Conservation (phyloP, 1,284 basidiomycete genomes). For the Ganoderma leucocontextum region DNA sequence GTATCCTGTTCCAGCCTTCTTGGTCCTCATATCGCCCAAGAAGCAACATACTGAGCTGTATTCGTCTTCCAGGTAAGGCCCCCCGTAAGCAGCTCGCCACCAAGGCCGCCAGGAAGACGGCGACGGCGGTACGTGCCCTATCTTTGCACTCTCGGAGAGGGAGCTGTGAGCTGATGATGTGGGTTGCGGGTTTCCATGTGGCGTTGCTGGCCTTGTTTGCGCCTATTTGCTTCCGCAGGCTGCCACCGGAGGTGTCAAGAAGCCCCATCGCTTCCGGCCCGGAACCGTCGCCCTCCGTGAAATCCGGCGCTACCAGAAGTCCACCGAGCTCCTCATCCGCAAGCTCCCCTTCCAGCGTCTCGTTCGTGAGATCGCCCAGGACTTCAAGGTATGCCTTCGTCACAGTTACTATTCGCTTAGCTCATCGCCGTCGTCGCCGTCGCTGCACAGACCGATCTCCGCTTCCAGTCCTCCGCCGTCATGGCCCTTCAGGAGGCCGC, state of each 20-base stretch:
- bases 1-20: conserved; percentile 34
- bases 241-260: conserved; percentile 96
- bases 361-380: conserved; percentile 96
- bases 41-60: conserved; percentile 27
- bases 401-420: conserved; percentile 10
- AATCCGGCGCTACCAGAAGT: conserved; percentile 98
- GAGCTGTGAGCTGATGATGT: conserved; percentile 32
- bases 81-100: conserved; percentile 92
- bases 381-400: conserved; percentile 82
- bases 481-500: conserved; percentile 96
- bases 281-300: conserved; percentile 99
- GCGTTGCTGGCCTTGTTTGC: conserved; percentile 34
- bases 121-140: conserved; percentile 61
- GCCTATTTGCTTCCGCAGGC: conserved; percentile 53
- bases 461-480: conserved; percentile 97
- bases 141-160: conserved; percentile 20
- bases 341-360: conserved; percentile 97
- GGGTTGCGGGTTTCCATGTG: conserved; percentile 36
- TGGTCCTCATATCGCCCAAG: conserved; percentile 31
- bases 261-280: conserved; percentile 96
- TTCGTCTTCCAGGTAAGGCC: conserved; percentile 67
- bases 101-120: conserved; percentile 89
- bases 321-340: conserved; percentile 94
- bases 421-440: conserved; percentile 15
- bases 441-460: conserved; percentile 77